Evolutionary conservation across 345 rosid genomes (phyloP).

Genomic region (Cochlearia excelsa): DNA sequence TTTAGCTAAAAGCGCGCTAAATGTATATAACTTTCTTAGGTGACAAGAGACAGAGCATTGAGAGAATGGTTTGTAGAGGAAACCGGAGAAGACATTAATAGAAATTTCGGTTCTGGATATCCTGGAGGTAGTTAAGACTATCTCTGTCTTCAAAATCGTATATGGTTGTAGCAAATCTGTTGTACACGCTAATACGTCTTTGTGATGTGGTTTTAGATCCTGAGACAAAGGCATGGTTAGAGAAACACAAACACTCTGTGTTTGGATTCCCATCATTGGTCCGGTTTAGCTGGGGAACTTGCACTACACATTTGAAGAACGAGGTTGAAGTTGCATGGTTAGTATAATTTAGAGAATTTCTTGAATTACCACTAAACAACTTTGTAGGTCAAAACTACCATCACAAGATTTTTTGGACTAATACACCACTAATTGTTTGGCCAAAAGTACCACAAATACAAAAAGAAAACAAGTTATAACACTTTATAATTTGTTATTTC

Average conservation of each 20-base stretch:
- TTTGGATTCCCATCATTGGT: slow-evolving; percentile 92
- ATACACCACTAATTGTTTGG: no score
- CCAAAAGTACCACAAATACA: no score
- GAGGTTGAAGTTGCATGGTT: slow-evolving; percentile 71
- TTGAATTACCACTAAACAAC: no score
- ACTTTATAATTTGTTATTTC: no score
- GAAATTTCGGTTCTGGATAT: slow-evolving; percentile 93
- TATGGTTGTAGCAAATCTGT: background rate
- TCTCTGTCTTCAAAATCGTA: background rate
- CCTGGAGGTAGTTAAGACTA: slow-evolving; percentile 73
- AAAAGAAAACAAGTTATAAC: no score
- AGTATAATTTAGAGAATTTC: slow-evolving; percentile 24
- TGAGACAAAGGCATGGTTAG: slow-evolving; percentile 83
- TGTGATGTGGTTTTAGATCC: slow-evolving; percentile 54
- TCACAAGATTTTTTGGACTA: no score
- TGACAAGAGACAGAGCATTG: slow-evolving; percentile 87
- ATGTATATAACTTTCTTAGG: slow-evolving; percentile 40
- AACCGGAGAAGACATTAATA: slow-evolving; percentile 60
- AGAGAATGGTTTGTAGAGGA: slow-evolving; percentile 81
- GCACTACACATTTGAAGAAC: slow-evolving; percentile 61
- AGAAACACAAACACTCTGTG: slow-evolving; percentile 61
- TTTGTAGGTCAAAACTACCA: no score
- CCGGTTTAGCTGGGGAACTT: slow-evolving; percentile 98
- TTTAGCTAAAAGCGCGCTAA: background rate
- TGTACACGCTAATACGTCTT: slow-evolving; percentile 17